phyloP scores from a whole-genome alignment of 768 basidiomycete species.

The Xerocomellus intermedius region DNA sequence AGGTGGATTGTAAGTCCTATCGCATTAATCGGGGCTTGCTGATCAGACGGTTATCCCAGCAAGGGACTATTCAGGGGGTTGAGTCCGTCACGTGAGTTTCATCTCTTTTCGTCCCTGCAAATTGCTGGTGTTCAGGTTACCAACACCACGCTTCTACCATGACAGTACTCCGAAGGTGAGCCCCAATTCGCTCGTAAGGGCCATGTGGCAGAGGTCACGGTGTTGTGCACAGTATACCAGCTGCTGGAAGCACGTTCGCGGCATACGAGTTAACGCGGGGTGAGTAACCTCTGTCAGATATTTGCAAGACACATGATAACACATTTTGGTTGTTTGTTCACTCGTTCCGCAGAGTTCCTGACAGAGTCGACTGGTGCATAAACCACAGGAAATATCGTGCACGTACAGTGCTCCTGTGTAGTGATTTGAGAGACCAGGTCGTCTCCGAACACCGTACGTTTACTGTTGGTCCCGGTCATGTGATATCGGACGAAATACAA shows the following conservation, averaged over 20 bases:
- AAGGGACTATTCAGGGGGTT: conserved; percentile 70
- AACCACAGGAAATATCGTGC: background rate
- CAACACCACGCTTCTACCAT: background rate
- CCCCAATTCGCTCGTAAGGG: background rate
- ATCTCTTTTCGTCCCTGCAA: background rate
- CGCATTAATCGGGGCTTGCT: background rate
- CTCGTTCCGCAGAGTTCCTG: conserved; percentile 18
- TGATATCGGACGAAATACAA: too few species aligned
- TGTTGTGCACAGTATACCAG: conserved; percentile 64
- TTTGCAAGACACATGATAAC: background rate
- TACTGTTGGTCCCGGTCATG: too few species aligned
- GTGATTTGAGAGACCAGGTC: background rate
- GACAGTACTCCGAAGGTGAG: conserved; percentile 62
- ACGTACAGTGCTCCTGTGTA: background rate
- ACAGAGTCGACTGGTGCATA: conserved; percentile 25
- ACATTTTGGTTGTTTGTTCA: background rate
- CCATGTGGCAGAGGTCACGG: background rate
- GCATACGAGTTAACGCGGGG: conserved; percentile 84
- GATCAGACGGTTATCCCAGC: conserved; percentile 19
- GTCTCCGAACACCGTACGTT: background rate
- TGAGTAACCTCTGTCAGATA: conserved; percentile 25
- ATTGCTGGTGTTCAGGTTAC: background rate
- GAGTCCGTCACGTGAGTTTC: conserved; percentile 67
- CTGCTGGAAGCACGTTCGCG: conserved; percentile 87
- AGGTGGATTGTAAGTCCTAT: conserved; percentile 17